Base-by-base conservation (phyloP, 805 yeast genomes). In the Crinitomyces ghanaensis region DNA sequence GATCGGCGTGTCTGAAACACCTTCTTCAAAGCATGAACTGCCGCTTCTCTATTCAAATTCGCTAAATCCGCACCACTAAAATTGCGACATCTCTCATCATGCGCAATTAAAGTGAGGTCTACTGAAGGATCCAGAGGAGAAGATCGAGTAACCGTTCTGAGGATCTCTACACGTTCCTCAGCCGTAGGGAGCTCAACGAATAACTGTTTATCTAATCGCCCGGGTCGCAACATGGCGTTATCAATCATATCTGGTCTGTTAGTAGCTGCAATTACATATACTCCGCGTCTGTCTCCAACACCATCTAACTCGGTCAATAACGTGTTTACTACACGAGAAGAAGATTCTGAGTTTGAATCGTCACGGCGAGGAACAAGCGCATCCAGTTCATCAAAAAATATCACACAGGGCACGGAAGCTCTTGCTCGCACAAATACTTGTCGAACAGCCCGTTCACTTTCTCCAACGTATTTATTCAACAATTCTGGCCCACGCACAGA, bases 171-270 rank as follows among this genome's bases (percentile, higher is more conserved):
- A 41, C 95, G 67, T 54, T 91, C 98, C 2, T 61, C 65, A 1
- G 74, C 70, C 5, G 72, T 70, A 3, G 98, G 98, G 33, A 88
- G 65, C 53, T 88, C 96, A 18, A 88, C 88, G 56, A 77, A 88
- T 28, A 88, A 62, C 2, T 95, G 83, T 57, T 88, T 91, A 52
- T 91, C 97, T 48, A 88, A 66, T 56, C 98, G 72, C 4, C 97
- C 98, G 0, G 97, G 97, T 53, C 98, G 72, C 28, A 91, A 60
- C 97, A 88, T 91, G 0, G 98, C 98, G 3, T 95, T 85, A 57
- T 88, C 98, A 43, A 88, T 91, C 83, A 88, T 88, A 54, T 88
- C 98, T 0, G 97, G 97, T 53, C 98, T 70, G 49, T 88, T 88
- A 0, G 98, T 88, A 2, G 98, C 98, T 19, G 95, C 97, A 44